Evolutionary conservation across 2,329 filamentous ascomycete species (phyloP), one percentile per base, ranked within the genome.

Genomic region (Pezicula radicicola): DNA sequence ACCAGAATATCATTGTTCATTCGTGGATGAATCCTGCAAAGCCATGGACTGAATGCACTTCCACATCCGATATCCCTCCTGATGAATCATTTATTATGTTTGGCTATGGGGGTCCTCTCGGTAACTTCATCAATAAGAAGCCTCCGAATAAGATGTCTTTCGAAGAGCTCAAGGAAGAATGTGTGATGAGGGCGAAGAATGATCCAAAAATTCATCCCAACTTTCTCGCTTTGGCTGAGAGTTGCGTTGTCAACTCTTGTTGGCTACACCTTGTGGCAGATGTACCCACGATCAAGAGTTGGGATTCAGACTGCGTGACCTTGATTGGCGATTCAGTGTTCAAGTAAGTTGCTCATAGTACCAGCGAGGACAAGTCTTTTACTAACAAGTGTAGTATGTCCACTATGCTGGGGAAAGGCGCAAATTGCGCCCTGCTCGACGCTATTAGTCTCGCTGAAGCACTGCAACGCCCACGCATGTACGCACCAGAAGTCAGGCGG

Each of bases 11-110:
- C 21, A 48, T 63, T 27, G 37, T 63, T 6, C 59, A 61, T 45
- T 55, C 59, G 13, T 65, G 60, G 61, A 52, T 59, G 9, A 64
- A 64, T 41, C 58, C 61, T 6, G 19, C 47, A 6, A 56, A 59
- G 28, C 50, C 49, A n/a, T 61, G 52, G 48, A 57, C 61, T 27
- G 62, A 57, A 12, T 44, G 55, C 10, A 60, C 56, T 33, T 55
- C 57, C 19, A 51, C 55, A 16, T 48, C 50, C 3, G 57, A 61
- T 12, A 60, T 64, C 5, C 53, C 41, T 2, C 48, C 55, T 27
- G 57, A 61, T n/a, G 61, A 64, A 43, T 63, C 61, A 1, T 65
- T 60, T 44, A 63, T 65, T 33, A 65, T 64, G 62, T 60, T 61
- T 27, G 62, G 62, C 2, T 58, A 59, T 12, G 61, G 62, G 1